Evolutionary conservation across 2,329 filamentous ascomycete genomes (phyloP), one percentile per base, ranked within the genome.

Genomic region (Metarhizium brunneum): DNA sequence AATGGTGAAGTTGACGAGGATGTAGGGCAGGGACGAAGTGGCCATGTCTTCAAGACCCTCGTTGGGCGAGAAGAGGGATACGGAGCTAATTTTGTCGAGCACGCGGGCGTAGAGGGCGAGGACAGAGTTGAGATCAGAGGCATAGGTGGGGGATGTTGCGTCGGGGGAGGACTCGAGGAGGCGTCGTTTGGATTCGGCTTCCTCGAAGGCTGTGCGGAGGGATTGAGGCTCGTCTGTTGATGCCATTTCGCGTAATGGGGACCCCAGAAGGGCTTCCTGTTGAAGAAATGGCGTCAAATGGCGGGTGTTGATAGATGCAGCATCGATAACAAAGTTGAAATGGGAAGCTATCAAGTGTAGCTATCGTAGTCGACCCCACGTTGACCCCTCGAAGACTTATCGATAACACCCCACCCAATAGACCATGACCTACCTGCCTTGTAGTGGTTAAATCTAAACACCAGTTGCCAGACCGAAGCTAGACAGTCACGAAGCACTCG

Each of bases 1-100:
- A 54, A 94, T 76, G 65, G 86, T 82, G 69, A 86, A 90, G 69
- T 87, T 80, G 59, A 92, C 81, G 25, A 90, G 80, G 58, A 99
- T 80, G 69, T 92, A 95, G 73, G 90, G 90, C 36, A 99, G 74
- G 65, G 95, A 86, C n/a, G 81, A 79, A 1, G 92, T 95, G 14
- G 88, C 77, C 36, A 96, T 75, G 72, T 99, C 94, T 59, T 99
- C 94, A 43, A 92, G 72, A 1, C 82, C 81, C 71, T 99, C 94
- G 71, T 99, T 99, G 40, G 85, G 79, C 62, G 90, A 96, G 79
- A 97, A 97, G 54, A 99, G 77, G 0, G 88, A 86, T 30, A 94
- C 77, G 57, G 83, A 79, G 61, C 83, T 77, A 60, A 89, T 83
- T 55, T 88, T 81, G 57, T 82, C 76, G 57, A 87, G 77, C 69